phyloP scores from a whole-genome alignment of 129 eudicot genomes.

The Saussurea involucrata region DNA sequence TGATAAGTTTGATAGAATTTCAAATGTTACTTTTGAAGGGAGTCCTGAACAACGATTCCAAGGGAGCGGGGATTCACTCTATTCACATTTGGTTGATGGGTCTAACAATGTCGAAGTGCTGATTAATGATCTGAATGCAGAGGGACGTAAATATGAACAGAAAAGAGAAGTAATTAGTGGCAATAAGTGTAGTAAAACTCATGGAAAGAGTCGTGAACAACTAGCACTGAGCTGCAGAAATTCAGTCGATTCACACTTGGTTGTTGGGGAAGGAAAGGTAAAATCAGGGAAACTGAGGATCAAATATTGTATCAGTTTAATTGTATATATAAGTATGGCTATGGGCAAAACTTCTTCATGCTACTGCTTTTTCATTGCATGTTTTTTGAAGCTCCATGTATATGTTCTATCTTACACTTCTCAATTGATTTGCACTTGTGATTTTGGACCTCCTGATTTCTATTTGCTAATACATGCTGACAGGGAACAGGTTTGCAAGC shows the following conservation, averaged over 20 bases:
- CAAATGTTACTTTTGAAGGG: constrained; percentile 5
- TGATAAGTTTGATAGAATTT: constrained; percentile 24
- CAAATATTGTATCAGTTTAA: constrained; percentile 31
- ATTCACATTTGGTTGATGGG: constrained; percentile 32
- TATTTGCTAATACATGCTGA: neutral
- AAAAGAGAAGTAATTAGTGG: constrained; percentile 18
- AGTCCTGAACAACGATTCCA: constrained; percentile 10
- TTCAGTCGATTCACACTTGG: constrained; percentile 38
- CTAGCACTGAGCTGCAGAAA: constrained; percentile 32
- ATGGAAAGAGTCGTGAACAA: constrained; percentile 22
- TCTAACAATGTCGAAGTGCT: constrained; percentile 21
- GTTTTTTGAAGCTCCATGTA: neutral
- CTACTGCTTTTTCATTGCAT: constrained; percentile 25
- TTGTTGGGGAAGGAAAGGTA: constrained; percentile 67
- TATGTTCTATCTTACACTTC: neutral
- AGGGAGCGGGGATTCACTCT: constrained; percentile 23
- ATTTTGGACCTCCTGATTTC: neutral
- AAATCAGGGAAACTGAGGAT: constrained; percentile 40
- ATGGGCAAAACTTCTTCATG: constrained; percentile 25
- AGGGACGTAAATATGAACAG: constrained; percentile 2
- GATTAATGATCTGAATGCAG: constrained; percentile 20
- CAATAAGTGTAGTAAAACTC: constrained; percentile 30
- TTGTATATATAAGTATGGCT: constrained; percentile 26
- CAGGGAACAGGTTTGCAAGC: neutral
- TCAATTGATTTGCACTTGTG: neutral